These are phyloP conservation scores for Kluyveromyces sp. DNA, from an alignment of 1,139 yeast species.

Conservation along the genomic window DNA sequence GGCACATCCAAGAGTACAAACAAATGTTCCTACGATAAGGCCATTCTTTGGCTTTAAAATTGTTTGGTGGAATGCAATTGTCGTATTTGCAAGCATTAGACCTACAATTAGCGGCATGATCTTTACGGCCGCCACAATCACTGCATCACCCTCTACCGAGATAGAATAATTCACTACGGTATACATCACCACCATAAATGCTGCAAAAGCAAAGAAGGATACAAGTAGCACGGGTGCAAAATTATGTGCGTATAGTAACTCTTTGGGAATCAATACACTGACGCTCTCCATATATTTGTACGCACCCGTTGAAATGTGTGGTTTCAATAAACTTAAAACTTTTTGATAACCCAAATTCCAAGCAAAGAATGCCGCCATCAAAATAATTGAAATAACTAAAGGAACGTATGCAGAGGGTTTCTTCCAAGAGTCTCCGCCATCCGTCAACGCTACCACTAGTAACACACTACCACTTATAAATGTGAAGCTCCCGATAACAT, in stretches of 20 bases:
- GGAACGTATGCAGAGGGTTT: constrained; percentile 27
- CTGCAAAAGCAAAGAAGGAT: constrained; percentile 9
- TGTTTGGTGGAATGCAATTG: constrained; percentile 11
- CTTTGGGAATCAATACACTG: constrained; percentile 16
- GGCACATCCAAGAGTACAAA: constrained; percentile 13
- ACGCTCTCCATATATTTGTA: constrained; percentile 12
- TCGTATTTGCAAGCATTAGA: constrained; percentile 7
- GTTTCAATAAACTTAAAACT: constrained; percentile 1
- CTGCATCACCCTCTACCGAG: constrained; percentile 15
- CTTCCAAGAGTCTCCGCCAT: constrained; percentile 32
- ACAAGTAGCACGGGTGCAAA: constrained; percentile 13
- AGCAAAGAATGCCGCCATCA: constrained; percentile 9
- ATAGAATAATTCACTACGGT: constrained; percentile 14
- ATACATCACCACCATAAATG: constrained; percentile 9
- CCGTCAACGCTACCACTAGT: constrained; percentile 31
- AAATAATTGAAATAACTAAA: constrained; percentile 17
- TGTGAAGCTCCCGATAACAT: constrained; percentile 24
- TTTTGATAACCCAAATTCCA: constrained; percentile 12
- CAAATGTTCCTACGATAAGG: constrained; percentile 14
- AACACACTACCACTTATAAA: constrained; percentile 28
- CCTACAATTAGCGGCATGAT: constrained; percentile 16
- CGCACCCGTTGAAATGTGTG: constrained; percentile 1
- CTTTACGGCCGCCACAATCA: constrained; percentile 26
- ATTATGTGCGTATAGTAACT: constrained; percentile 14
- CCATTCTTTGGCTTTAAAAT: constrained; percentile 16